Evolutionary conservation across 208 protist species (phyloP), one percentile per base, ranked within the genome.

Genomic region (Trypanosoma cruzi): DNA sequence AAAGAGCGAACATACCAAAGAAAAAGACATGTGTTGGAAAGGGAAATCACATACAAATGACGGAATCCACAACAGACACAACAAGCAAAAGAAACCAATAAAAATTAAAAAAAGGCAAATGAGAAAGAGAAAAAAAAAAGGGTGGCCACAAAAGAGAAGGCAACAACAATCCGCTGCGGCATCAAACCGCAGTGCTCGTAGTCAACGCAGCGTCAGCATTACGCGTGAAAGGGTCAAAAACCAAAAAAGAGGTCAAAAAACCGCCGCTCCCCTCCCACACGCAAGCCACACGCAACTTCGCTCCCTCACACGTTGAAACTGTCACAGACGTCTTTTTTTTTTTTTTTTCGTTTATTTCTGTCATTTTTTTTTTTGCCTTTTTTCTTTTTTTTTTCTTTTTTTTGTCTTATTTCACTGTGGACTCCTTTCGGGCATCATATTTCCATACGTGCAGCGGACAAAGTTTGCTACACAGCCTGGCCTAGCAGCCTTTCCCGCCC

Each of bases 401-500:
- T 7, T 14, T 44, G n/a, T 14, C 40, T 44, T 14, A 44, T 20
- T 44, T 44, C 40, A 3, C 10, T 44, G 40, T 13, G 40, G 7
- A 1, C 8, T 14, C 40, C n/a, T n/a, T n/a, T n/a, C n/a, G n/a
- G n/a, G n/a, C n/a, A n/a, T n/a, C n/a, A n/a, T n/a, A n/a, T n/a
- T 44, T 44, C 7, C 40, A 44, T 14, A 44, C 18, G 40, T 14
- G 18, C 40, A 14, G 40, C 18, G 40, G 18, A 14, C 1, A 14
- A 14, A 14, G 11, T 44, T 44, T 44, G 40, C 40, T 53, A 75
- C 36, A 54, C 13, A 37, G 49, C 42, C 26, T 82, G 64, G 0
- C 73, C 81, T 26, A 93, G 73, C n/a, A 96, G 70, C 56, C 92
- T 71, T 37, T 73, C 63, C 8, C 80, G 72, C 55, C 92, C 84